Conservation (phyloP, 306 rosid genomes). For the Casuarina cunninghamiana region DNA sequence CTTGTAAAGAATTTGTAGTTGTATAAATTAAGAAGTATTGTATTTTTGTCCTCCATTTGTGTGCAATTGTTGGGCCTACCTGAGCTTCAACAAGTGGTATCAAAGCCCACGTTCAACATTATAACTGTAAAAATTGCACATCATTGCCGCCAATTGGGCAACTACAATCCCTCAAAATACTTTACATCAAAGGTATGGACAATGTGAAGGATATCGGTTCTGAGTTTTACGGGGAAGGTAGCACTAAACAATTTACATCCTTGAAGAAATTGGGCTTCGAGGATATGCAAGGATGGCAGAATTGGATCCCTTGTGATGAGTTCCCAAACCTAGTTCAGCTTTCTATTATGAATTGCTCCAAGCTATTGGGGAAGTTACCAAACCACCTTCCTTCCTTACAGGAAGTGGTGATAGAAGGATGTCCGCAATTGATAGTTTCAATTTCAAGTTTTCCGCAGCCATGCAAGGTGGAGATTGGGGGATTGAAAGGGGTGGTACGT, state of each 20-base stretch:
- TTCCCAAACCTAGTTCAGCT: not conserved
- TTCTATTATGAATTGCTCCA: not conserved
- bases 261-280: not conserved
- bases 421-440: not conserved
- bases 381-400: not conserved
- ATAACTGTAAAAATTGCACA: conserved; percentile 1
- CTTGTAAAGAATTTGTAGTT: no score
- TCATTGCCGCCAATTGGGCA: conserved; percentile 8
- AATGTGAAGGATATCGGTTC: not conserved
- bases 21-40: no score
- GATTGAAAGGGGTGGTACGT: not conserved
- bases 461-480: not conserved
- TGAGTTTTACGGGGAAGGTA: conserved; percentile 13
- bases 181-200: not conserved
- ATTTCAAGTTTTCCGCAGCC: not conserved
- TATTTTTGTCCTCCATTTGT: no score
- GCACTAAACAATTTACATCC: not conserved
- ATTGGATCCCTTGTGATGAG: not conserved
- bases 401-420: not conserved
- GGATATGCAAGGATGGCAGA: conserved; percentile 5
- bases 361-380: conserved; percentile 5
- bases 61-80: no score
- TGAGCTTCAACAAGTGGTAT: no score
- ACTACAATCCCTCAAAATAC: not conserved
- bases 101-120: no score